Conservation (phyloP, 2,329 filamentous ascomycete genomes). For the Apiospora koreana region DNA sequence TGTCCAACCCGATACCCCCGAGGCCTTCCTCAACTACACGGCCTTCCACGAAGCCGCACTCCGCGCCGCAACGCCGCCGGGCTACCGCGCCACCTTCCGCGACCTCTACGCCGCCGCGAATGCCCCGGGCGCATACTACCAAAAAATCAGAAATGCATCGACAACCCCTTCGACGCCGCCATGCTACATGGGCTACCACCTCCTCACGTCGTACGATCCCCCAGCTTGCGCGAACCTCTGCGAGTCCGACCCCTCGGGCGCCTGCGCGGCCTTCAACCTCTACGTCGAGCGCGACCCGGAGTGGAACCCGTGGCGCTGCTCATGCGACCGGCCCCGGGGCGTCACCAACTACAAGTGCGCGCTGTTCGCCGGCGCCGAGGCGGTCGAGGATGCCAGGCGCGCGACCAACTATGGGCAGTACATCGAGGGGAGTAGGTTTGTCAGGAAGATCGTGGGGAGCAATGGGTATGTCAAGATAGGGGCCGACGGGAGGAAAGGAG, state of each 20-base stretch:
- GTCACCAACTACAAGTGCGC: neutral
- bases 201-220: neutral
- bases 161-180: neutral
- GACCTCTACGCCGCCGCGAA: neutral
- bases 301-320: neutral
- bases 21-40: slow-evolving; percentile 2
- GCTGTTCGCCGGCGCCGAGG: neutral
- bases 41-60: neutral
- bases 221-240: neutral
- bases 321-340: neutral
- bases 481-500: neutral
- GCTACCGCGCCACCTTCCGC: neutral
- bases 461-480: neutral
- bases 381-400: neutral
- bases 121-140: neutral
- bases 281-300: neutral
- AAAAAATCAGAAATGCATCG: neutral
- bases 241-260: neutral
- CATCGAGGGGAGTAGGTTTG: neutral
- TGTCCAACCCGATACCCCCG: neutral
- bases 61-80: neutral
- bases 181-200: neutral
- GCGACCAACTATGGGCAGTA: neutral
- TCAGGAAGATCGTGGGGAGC: neutral
- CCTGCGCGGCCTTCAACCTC: neutral